phyloP scores from a whole-genome alignment of 495 filamentous ascomycete genomes.

The Acidomyces sp. region DNA sequence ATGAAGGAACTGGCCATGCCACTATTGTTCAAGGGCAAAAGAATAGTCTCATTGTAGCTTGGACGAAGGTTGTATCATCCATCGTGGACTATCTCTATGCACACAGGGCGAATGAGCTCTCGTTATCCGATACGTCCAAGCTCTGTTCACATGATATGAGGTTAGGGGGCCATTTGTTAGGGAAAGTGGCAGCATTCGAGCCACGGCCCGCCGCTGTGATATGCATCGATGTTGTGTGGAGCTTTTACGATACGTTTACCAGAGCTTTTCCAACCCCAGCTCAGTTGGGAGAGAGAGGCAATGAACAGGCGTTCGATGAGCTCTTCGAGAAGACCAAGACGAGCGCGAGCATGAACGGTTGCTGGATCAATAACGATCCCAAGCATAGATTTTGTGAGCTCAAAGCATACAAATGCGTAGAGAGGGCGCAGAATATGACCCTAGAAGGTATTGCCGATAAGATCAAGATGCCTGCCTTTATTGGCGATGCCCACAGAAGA shows the following conservation, averaged over 20 bases:
- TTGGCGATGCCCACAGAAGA: constrained; percentile 30
- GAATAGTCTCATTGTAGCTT: constrained; percentile 37
- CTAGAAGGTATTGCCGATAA: constrained; percentile 19
- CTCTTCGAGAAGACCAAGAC: background rate
- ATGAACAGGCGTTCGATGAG: background rate
- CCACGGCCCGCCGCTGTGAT: constrained; percentile 32
- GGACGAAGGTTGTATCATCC: constrained; percentile 36
- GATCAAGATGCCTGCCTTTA: constrained; percentile 28
- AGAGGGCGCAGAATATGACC: constrained; percentile 15
- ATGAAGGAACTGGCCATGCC: constrained; percentile 40
- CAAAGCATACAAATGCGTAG: constrained; percentile 25
- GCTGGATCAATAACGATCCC: constrained; percentile 25
- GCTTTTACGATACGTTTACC: constrained; percentile 16
- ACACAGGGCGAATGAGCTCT: background rate
- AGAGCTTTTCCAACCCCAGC: background rate
- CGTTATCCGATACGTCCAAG: constrained; percentile 21
- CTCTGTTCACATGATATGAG: constrained; percentile 28
- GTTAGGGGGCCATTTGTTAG: constrained; percentile 28
- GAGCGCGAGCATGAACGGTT: background rate
- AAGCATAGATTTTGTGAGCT: constrained; percentile 31
- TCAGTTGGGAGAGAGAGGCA: background rate
- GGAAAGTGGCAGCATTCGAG: constrained; percentile 30
- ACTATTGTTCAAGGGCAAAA: constrained; percentile 34
- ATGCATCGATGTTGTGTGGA: constrained; percentile 29
- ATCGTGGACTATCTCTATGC: constrained; percentile 32